Base-by-base conservation (phyloP, 768 basidiomycete species). In the Rubroboletus satanas region DNA sequence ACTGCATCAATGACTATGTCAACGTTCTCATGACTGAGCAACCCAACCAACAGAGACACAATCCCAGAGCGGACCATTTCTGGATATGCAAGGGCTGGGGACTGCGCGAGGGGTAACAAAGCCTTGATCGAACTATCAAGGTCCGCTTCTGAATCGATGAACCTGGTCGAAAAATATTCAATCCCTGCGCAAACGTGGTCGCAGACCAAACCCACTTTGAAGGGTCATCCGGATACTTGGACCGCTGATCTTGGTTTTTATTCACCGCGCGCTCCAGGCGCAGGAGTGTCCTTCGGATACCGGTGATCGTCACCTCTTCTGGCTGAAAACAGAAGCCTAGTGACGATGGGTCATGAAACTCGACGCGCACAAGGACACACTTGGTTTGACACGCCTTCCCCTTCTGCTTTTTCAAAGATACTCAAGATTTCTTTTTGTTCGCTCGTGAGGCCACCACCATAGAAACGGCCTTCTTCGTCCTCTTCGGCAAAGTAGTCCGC, bases 111-210 rank as follows among this genome's bases (percentile, higher is more conserved):
- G 6, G 94, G 88, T n/a, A 97, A 77, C 44, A 99, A 73, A 1
- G 84, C 80, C 70, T 96, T 95, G 51, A 98, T 83, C 8, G 93
- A 83, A 52, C 78, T 76, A 66, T 98, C 94, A 7, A 99, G 82
- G 66, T 97, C 93, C 26, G 93, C 91, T 77, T 99, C 97, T 1
- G 97, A 98, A 69, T 98, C 97, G 62, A 99, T 98, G 78, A 98
- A 99, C 71, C 96, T 98, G 46, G 21, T 28, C 9, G 33, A 32
- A 41, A n/a, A 45, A 26, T 31, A 58, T 44, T 31, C 12, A 70
- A 23, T 31, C 12, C 38, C 4, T n/a, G 21, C 10, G n/a, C 45
- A 23, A 23, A 38, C 10, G 7, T 4, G n/a, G 1, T 17, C 23
- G 18, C 42, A 46, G 6, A 9, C 7, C 11, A 15, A 44, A 46